Evolutionary conservation across 768 basidiomycete species (phyloP).

Genomic region (Auricularia cornea): DNA sequence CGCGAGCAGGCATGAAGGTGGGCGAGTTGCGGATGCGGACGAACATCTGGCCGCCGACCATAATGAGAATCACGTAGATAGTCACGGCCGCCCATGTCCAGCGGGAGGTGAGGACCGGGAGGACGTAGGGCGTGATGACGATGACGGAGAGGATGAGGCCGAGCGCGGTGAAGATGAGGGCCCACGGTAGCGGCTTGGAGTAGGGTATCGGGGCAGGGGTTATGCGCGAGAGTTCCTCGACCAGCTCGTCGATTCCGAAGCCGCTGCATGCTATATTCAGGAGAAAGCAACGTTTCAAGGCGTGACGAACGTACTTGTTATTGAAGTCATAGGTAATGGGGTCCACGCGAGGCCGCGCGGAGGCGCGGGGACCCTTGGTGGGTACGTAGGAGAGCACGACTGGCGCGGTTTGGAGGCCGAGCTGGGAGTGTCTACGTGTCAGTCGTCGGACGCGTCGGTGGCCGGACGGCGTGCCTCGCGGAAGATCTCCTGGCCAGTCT

Average conservation of each 20-base stretch:
- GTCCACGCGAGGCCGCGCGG: slow-evolving; percentile 43
- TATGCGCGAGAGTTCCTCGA: slow-evolving; percentile 61
- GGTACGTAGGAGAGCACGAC: slow-evolving; percentile 72
- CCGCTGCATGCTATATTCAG: slow-evolving; percentile 46
- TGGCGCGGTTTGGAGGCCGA: slow-evolving; percentile 78
- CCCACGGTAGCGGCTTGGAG: slow-evolving; percentile 68
- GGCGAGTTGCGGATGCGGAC: slow-evolving; percentile 81
- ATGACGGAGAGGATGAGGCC: slow-evolving; percentile 39
- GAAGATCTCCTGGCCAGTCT: slow-evolving; percentile 66
- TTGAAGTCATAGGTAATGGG: slow-evolving; percentile 71
- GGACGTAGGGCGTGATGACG: slow-evolving; percentile 49
- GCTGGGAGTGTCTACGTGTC: slow-evolving; percentile 34
- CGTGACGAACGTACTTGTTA: slow-evolving; percentile 39
- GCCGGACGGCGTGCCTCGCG: slow-evolving; percentile 49
- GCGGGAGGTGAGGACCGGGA: slow-evolving; percentile 57
- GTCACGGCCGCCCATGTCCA: slow-evolving; percentile 73
- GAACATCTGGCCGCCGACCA: slow-evolving; percentile 96
- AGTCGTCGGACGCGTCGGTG: background rate
- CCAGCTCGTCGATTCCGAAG: slow-evolving; percentile 70
- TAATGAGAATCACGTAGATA: slow-evolving; percentile 58
- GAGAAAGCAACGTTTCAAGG: background rate
- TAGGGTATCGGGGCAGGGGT: slow-evolving; percentile 81
- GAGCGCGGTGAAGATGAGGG: slow-evolving; percentile 40
- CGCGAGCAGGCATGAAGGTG: slow-evolving; percentile 44
- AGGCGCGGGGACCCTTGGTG: slow-evolving; percentile 56